Evolutionary conservation across 73 alveolate genomes (phyloP).

Genomic region (Tetrahymena malaccensis): DNA sequence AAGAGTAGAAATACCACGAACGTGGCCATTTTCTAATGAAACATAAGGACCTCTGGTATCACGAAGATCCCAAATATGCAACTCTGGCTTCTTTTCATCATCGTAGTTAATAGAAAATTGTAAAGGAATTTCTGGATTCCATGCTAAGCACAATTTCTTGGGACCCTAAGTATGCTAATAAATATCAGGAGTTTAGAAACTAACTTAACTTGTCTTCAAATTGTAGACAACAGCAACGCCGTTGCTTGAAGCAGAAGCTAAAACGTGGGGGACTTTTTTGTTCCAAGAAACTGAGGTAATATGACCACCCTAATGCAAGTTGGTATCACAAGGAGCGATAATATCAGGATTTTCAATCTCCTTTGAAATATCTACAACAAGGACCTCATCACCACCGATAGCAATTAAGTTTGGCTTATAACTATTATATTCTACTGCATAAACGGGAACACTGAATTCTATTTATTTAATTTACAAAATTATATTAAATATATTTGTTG

Average conservation of each 20-base stretch:
- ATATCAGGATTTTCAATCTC: constrained; percentile 45
- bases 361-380: constrained; percentile 69
- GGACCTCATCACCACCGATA: constrained; percentile 71
- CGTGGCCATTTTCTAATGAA: constrained; percentile 53
- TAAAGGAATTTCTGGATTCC: constrained; percentile 85
- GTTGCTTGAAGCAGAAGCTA: constrained; percentile 76
- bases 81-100: constrained; percentile 54
- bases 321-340: constrained; percentile 58
- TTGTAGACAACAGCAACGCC: constrained; percentile 82
- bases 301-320: constrained; percentile 51
- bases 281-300: constrained; percentile 79
- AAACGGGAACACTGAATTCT: constrained; percentile 36
- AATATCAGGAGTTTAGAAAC: constrained; percentile 51
- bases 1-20: constrained; percentile 50
- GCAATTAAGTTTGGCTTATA: constrained; percentile 76
- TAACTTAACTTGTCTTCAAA: constrained; percentile 59
- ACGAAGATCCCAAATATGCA: constrained; percentile 84
- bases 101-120: constrained; percentile 73
- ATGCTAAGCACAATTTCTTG: constrained; percentile 48
- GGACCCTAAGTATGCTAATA: constrained; percentile 26
- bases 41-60: constrained; percentile 70
- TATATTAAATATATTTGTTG: neutral
- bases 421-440: constrained; percentile 69
- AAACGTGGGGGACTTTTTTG: constrained; percentile 67
- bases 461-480: neutral